Percentiles rank a stretch among this genome's conserved stretches.
Evolutionary conservation across 139 green algal genomes (phyloP).

Genomic region (Trebouxia sp.): DNA sequence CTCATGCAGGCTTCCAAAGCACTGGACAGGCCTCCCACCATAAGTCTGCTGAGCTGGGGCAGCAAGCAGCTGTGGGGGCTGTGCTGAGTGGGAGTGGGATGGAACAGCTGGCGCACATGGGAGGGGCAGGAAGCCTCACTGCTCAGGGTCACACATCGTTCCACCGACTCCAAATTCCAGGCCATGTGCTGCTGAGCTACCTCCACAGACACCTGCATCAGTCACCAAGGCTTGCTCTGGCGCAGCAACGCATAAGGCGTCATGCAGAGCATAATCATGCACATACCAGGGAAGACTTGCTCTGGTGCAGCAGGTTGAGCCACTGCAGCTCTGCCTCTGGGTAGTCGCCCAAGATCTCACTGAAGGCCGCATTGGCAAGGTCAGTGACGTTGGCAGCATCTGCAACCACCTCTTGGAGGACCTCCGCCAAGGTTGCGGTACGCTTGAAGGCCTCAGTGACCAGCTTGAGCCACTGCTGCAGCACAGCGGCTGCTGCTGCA

Average conservation of each 20-base stretch:
- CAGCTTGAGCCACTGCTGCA: conserved; percentile 54
- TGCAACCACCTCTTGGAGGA: conserved; percentile 35
- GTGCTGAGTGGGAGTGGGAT: conserved; percentile 33
- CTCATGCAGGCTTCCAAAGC: conserved; percentile 39
- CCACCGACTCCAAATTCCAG: conserved; percentile 55
- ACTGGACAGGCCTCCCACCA: conserved; percentile 42
- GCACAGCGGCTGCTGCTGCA: conserved; percentile 1
- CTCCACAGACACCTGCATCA: conserved; percentile 42
- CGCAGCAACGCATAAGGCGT: background rate
- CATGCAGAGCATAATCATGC: background rate
- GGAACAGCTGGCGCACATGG: conserved; percentile 55
- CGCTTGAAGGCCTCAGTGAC: conserved; percentile 56
- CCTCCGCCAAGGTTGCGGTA: conserved; percentile 43
- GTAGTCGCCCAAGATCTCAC: conserved; percentile 47
- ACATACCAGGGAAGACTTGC: conserved; percentile 29
- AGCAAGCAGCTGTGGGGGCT: conserved; percentile 58
- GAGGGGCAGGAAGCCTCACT: conserved; percentile 26
- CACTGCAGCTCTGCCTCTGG: conserved; percentile 60
- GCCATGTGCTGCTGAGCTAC: conserved; percentile 41
- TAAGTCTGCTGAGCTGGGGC: conserved; percentile 47
- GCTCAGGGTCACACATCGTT: conserved; percentile 46
- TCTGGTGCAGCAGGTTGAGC: conserved; percentile 44
- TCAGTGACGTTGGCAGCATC: conserved; percentile 35
- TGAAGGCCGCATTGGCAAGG: conserved; percentile 53
- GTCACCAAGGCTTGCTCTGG: background rate